Evolutionary conservation across 768 basidiomycete species (phyloP), one percentile per base, ranked within the genome.

Genomic region (Termitomyces sp.): DNA sequence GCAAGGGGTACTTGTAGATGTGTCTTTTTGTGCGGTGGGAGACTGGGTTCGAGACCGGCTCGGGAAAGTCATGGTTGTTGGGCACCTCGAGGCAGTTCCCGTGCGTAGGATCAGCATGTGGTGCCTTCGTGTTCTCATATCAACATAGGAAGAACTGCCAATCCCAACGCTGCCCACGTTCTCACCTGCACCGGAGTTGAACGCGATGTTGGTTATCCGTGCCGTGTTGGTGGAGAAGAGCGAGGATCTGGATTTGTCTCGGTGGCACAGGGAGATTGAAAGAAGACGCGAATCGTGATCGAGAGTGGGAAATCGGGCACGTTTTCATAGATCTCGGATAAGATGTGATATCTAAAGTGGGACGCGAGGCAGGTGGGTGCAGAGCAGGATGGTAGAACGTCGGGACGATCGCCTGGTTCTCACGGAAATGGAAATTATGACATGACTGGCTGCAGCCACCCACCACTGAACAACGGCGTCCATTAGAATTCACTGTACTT

Each of bases 1-100:
- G 13, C 68, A 69, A n/a, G 82, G 75, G 35, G 64, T 88, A 49
- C 70, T 86, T 10, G 80, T 88, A 8, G 85, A 89, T 65, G 77
- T 76, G 9, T 73, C 77, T 46, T 73, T 84, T 13, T 83, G 82
- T 57, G 59, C 87, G 38, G 76, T 73, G 28, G 53, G 62, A 13
- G 55, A 60, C 33, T 88, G 87, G 87, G 73, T 79, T 26, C 70
- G 75, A 43, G 84, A 88, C 62, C 75, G 72, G 24, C 74, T 83
- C 60, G 68, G 73, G 60, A 74, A 74, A 38, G 70, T 86, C 38
- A 80, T 81, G 72, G 78, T 77, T 22, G 68, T 87, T 43, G 87
- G 87, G 38, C 75, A 84, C 65, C 69, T 88, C 52, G 87, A 88
- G 64, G 66, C 59, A 40, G 50, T 58, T 59, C 43, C 58, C 66